Base-by-base conservation (phyloP, 768 basidiomycete genomes). In the Rhizopogon vesiculosus region DNA sequence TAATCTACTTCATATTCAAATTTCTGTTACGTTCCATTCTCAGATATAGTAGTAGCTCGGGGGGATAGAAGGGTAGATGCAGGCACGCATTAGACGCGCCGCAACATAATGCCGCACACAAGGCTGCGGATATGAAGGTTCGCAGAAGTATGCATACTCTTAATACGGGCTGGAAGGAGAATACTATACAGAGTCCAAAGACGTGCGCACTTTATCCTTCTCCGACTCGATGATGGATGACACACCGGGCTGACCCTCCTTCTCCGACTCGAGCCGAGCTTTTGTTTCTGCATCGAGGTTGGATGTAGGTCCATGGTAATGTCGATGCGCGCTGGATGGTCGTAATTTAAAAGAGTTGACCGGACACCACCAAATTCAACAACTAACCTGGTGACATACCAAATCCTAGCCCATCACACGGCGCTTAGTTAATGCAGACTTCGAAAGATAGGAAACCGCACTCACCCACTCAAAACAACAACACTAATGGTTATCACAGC, bases 401-500 rank as follows among this genome's bases (percentile, higher is more conserved):
- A 84, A 12, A 70, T 45, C 45, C 81, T 84, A 25, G 4, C n/a
- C 19, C 3, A 15, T 10, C 9, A 19, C 22, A 8, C 41, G 7
- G 15, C 12, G 12, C 4, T 22, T 25, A 33, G 38, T 33, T 22
- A 29, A 13, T 35, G 25, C 15, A 25, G 15, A 15, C 10, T 12
- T 52, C 40, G 18, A 42, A 52, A 5, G 22, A n/a, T 41, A 51
- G 7, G 13, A 18, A 28, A 25, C 35, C 8, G 15, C 22, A 72
- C 79, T 55, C 63, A 84, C 80, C 76, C 75, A 22, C 80, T 76
- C n/a, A 83, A 69, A 48, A 79, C 62, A 57, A 83, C 66, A 25
- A 84, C 81, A 25, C 81, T 76, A 42, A 76, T 61, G 6, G 82
- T 80, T 58, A 84, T 83, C 56, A 86, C 87, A 31, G 85, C 80